Conservation (phyloP, 2,329 filamentous ascomycete species). For the Ophiostoma novo-ulmi region DNA sequence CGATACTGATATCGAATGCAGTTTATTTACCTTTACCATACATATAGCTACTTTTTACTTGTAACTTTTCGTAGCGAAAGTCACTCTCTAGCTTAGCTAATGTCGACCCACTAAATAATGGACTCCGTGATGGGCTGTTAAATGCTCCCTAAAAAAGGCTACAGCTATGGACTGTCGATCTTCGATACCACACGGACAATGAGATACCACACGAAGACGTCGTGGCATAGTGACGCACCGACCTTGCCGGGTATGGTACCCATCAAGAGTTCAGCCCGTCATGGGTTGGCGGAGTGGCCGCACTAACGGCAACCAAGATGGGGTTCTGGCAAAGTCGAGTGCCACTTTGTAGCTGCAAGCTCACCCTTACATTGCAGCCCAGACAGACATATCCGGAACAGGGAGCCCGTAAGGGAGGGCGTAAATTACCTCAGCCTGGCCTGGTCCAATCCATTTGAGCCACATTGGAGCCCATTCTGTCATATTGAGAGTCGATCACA, state of each 20-base stretch:
- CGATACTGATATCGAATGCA: no score
- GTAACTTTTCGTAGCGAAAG: no score
- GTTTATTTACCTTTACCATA: no score
- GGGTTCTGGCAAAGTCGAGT: background rate
- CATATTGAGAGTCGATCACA: background rate
- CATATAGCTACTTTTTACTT: no score
- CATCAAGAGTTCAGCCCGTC: background rate
- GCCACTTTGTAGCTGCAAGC: slow-evolving; percentile 5
- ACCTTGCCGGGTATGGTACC: background rate
- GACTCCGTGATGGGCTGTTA: no score
- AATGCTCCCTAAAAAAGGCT: background rate
- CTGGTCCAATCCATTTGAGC: background rate
- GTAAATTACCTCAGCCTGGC: background rate
- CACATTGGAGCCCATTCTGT: background rate
- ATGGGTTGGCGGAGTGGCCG: background rate
- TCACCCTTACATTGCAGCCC: slow-evolving; percentile 8
- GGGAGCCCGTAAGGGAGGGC: slow-evolving; percentile 6
- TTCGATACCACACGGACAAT: background rate
- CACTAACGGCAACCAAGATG: slow-evolving; percentile 1
- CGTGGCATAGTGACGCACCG: background rate
- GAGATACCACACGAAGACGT: background rate
- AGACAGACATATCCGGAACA: slow-evolving; percentile 5
- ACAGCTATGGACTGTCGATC: background rate
- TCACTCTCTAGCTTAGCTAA: no score
- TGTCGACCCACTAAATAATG: no score